These are phyloP conservation scores for Sclerotinia trifoliorum DNA, from an alignment of 2,329 filamentous ascomycete species.

Conservation along the genomic window DNA sequence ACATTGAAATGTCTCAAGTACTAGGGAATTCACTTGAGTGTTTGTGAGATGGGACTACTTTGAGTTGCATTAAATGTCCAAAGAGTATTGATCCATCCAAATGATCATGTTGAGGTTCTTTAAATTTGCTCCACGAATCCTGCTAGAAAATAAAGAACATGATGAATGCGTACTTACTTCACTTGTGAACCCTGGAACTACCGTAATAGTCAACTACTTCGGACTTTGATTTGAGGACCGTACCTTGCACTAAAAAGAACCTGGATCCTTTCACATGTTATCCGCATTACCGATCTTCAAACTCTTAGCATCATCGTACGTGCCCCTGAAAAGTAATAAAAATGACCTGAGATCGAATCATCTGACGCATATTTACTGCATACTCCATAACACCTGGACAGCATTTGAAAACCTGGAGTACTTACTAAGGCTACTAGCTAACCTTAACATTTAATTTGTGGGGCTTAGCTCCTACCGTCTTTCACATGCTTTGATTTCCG, in stretches of 20 bases:
- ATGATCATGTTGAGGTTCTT: not conserved
- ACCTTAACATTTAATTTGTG: slow-evolving; percentile 7
- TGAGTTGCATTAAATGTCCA: not conserved
- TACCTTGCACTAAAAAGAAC: not conserved
- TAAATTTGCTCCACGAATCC: too few species aligned
- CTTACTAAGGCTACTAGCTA: not conserved
- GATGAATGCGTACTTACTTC: too few species aligned
- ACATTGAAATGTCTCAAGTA: too few species aligned
- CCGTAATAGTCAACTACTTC: too few species aligned
- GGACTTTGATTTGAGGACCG: too few species aligned
- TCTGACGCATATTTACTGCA: slow-evolving; percentile 7
- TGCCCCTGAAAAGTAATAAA: not conserved
- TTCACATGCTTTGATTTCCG: slow-evolving; percentile 21
- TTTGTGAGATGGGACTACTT: too few species aligned
- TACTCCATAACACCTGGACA: too few species aligned
- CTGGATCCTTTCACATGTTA: not conserved
- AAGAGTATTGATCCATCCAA: not conserved
- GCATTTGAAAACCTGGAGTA: slow-evolving; percentile 14
- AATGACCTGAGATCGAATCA: slow-evolving; percentile 16
- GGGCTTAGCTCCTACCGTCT: slow-evolving; percentile 18
- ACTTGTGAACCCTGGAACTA: not conserved
- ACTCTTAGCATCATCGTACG: too few species aligned
- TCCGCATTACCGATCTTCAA: too few species aligned
- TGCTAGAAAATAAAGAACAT: too few species aligned
- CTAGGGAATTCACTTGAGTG: too few species aligned